Evolutionary conservation across 768 basidiomycete species (phyloP), one percentile per base, ranked within the genome.

Genomic region (Termitomyces sp.): DNA sequence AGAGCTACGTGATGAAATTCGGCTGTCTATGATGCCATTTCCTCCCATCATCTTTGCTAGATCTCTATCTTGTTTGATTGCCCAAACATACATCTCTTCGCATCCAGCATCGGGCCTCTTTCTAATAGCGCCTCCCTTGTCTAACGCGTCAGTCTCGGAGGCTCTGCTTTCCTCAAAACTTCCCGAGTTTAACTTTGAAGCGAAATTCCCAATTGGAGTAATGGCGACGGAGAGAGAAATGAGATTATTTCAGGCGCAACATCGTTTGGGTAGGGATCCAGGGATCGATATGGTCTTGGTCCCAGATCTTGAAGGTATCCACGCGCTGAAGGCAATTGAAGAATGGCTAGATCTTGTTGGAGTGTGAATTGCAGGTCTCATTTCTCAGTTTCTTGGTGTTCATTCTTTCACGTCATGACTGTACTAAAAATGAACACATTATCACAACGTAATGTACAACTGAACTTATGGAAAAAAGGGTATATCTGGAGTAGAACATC

Each of bases 81-180:
- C 84, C 8, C 84, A 90, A 66, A 75, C 81, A 22, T 90, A 86
- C 67, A 80, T 90, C 59, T 87, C 84, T 2, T 86, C 85, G 22
- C 71, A 87, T 62, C 85, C 87, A 2, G 83, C 83, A 6, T 73
- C 77, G 5, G 87, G 79, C 0, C 72, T 90, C 50, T 75, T 86
- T 57, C 73, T 89, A n/a, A 76, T 86, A 33, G 79, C 80, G 24
- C 84, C 82, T 9, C 83, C 83, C 1, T 49, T 72, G 10, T 73
- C 76, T 43, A 78, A 81, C 54, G 62, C 66, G 8, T 66, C 69
- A 1, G 64, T 80, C 20, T 52, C 67, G 2, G 62, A 60, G 13
- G 54, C 38, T 35, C 53, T 63, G 30, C 72, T 79, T 6, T 73
- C 76, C 0, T 73, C 71, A 0, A 66, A 68, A 20, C 63, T 82